These are phyloP conservation scores for Hypsizygus marmoreus DNA, from an alignment of 768 basidiomycete genomes.

Conservation along the genomic window DNA sequence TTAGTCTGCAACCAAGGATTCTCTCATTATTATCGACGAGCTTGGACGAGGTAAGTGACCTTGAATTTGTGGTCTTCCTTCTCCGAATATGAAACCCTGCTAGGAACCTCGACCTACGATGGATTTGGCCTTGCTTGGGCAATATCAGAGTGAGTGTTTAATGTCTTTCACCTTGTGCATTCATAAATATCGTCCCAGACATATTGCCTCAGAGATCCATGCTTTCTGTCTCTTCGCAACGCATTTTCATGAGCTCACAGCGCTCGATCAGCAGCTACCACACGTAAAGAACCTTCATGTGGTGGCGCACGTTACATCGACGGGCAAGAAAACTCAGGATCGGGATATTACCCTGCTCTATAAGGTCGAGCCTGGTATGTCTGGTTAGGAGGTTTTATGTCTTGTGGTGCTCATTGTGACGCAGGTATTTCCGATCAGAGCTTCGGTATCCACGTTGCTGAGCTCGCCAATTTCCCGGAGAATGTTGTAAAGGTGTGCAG, in stretches of 20 bases:
- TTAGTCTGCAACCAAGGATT: conserved; percentile 89
- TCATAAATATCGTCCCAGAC: conserved; percentile 44
- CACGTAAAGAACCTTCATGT: conserved; percentile 96
- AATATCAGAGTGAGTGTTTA: conserved; percentile 81
- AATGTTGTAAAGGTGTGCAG: conserved; percentile 85
- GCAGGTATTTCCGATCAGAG: conserved; percentile 93
- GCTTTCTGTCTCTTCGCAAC: conserved; percentile 97
- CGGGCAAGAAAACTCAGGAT: conserved; percentile 64
- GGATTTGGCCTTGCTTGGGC: conserved; percentile 99
- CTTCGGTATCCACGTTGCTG: conserved; percentile 97
- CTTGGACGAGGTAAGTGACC: conserved; percentile 74
- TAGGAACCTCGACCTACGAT: conserved; percentile 95
- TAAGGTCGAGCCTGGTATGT: conserved; percentile 87
- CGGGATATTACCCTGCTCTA: conserved; percentile 91
- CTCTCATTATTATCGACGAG: conserved; percentile 96
- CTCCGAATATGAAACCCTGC: conserved; percentile 2
- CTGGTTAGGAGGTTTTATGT: conserved; percentile 1
- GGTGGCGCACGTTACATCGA: conserved; percentile 86
- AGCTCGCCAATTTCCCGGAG: conserved; percentile 97
- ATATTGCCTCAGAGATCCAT: conserved; percentile 90
- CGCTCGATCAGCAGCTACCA: conserved; percentile 79
- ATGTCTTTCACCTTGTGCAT: not conserved
- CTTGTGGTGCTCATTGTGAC: not conserved
- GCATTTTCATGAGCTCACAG: conserved; percentile 96
- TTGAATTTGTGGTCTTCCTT: not conserved